Evolutionary conservation across 2,329 filamentous ascomycete genomes (phyloP).

Genomic region (Paracamarosporium sp.): DNA sequence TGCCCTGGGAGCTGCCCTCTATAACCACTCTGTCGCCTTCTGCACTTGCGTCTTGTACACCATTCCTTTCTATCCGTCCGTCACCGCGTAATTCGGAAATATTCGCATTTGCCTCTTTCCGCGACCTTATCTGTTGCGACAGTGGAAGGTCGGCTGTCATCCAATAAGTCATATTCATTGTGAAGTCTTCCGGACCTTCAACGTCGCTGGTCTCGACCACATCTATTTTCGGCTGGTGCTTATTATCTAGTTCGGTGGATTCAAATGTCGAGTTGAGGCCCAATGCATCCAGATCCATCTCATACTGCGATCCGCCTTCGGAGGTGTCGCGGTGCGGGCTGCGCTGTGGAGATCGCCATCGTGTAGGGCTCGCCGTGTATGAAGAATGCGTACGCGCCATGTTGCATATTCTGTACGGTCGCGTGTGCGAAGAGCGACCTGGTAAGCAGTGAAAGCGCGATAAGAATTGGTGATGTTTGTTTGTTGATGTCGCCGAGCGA

Average conservation of each 20-base stretch:
- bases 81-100: constrained; percentile 26
- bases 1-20: constrained; percentile 19
- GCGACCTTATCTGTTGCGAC: constrained; percentile 35
- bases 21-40: constrained; percentile 28
- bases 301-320: constrained; percentile 45
- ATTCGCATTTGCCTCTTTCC: constrained; percentile 35
- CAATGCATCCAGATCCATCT: constrained; percentile 48
- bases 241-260: constrained; percentile 37
- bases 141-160: constrained; percentile 45
- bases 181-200: constrained; percentile 51
- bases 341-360: constrained; percentile 33
- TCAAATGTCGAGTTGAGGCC: constrained; percentile 44
- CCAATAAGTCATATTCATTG: constrained; percentile 52
- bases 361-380: constrained; percentile 42
- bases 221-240: constrained; percentile 39
- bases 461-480: constrained; percentile 34
- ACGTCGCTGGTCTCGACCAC: constrained; percentile 48
- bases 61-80: constrained; percentile 17
- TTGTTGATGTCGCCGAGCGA: constrained; percentile 8
- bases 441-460: constrained; percentile 9
- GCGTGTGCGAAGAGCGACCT: neutral
- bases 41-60: constrained; percentile 20
- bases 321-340: constrained; percentile 35
- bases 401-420: constrained; percentile 13
- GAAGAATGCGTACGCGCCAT: constrained; percentile 44